Evolutionary conservation across 2,329 filamentous ascomycete species (phyloP), one percentile per base, ranked within the genome.

Genomic region (Sarocladium strictum): DNA sequence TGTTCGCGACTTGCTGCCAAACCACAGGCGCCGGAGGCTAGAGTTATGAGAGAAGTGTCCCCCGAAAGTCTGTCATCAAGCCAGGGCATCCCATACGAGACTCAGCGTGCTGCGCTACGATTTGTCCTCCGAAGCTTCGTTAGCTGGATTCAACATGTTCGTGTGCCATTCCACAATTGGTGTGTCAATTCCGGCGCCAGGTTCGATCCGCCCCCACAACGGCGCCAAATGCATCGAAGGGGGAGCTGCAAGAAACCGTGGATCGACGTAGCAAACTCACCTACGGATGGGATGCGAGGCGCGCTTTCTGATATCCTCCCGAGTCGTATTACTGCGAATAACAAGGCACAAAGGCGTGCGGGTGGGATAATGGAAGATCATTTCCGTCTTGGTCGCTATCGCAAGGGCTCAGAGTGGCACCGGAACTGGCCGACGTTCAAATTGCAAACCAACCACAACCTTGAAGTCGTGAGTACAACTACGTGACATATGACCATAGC

Each of bases 121-220:
- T n/a, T n/a, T n/a, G n/a, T n/a, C n/a, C n/a, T n/a, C n/a, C n/a
- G n/a, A n/a, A n/a, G n/a, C n/a, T n/a, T n/a, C n/a, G n/a, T n/a
- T 38, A 38, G 35, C 15, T 38, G 35, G 35, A 38, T n/a, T 11
- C 15, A n/a, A 38, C 19, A 38, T n/a, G 35, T 23, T 19, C 5
- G n/a, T 15, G 7, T 7, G 19, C 38, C 38, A 43, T 43, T 7
- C 29, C 47, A 35, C 14, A 35, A 33, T 35, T 3, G 29, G 47
- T 7, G 29, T 33, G 47, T 35, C 6, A 35, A 24, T 11, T 51
- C 47, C 47, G 29, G 21, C 26, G 47, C 47, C 47, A 51, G 4
- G 47, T 17, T 35, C 47, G 47, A 33, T 21, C n/a, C 23, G 26
- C 47, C 47, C 17, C 47, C 47, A 51, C 47, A 51, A 6, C 47